Percentiles rank a stretch among this genome's conserved stretches.
Conservation (phyloP, 2,329 filamentous ascomycete species). For the Zarea fungicola region DNA sequence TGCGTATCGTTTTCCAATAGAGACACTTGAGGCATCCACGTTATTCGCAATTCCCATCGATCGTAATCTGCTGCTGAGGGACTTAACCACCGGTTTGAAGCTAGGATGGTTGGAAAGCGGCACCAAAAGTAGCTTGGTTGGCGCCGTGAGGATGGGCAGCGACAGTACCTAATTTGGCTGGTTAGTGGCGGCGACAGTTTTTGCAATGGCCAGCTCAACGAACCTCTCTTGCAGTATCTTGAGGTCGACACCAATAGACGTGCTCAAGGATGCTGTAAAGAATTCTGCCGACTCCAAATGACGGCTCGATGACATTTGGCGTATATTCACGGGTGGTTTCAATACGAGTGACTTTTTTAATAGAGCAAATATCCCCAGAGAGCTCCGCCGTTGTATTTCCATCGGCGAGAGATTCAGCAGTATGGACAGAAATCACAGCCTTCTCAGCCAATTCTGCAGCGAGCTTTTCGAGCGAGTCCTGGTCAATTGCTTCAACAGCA, state of each 20-base stretch:
- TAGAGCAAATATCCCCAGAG: constrained; percentile 14
- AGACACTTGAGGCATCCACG: constrained; percentile 75
- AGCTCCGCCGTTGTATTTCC: constrained; percentile 11
- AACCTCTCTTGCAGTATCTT: constrained; percentile 61
- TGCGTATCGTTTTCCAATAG: constrained; percentile 82
- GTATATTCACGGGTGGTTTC: constrained; percentile 79
- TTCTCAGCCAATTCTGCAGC: constrained; percentile 14
- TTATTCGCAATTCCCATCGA: constrained; percentile 67
- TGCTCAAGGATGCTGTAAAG: constrained; percentile 68
- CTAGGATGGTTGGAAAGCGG: constrained; percentile 70
- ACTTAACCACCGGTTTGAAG: constrained; percentile 64
- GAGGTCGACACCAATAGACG: constrained; percentile 70
- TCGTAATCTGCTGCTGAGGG: constrained; percentile 65
- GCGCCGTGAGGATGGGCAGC: constrained; percentile 57
- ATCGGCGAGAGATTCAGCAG: constrained; percentile 13
- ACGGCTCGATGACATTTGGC: constrained; percentile 88
- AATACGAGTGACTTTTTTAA: constrained; percentile 42
- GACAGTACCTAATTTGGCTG: constrained; percentile 31
- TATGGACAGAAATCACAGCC: constrained; percentile 12
- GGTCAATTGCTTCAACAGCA: constrained; percentile 54
- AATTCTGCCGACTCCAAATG: constrained; percentile 88
- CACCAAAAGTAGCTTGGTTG: constrained; percentile 81
- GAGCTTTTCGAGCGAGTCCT: constrained; percentile 58
- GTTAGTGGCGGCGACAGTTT: background rate
- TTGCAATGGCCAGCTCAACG: background rate